Evolutionary conservation across 1,284 basidiomycete genomes (phyloP), one percentile per base, ranked within the genome.

Genomic region (Stereum hirsutum): DNA sequence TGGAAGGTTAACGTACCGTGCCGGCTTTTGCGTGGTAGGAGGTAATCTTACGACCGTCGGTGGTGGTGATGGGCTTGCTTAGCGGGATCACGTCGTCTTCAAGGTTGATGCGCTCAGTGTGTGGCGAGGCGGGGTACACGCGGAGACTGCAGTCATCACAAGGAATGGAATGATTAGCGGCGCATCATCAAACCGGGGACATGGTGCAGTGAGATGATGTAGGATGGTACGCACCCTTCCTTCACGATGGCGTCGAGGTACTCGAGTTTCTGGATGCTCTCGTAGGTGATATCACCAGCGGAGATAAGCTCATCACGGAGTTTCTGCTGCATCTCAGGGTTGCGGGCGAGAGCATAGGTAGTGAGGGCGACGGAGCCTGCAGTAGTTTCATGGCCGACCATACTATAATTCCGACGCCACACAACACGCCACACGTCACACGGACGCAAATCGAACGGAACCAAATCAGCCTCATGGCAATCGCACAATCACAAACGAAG

Each of bases 181-280:
- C 6, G 26, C 24, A 21, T 10, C 5, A 6, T 24, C n/a, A 12
- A 1, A 20, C n/a, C n/a, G n/a, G n/a, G n/a, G n/a, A n/a, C n/a
- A n/a, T n/a, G n/a, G n/a, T n/a, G n/a, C n/a, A n/a, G n/a, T n/a
- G n/a, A n/a, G n/a, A 14, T 5, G n/a, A 43, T 32, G 11, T n/a
- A 15, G 21, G 43, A 40, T 8, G 35, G 5, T 26, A 31, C 34
- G 24, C 26, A 49, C 46, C 35, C 42, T 40, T 48, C 42, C 37
- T 57, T 57, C 39, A 54, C 37, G 19, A 62, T 57, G 5, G 57
- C 57, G 30, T 59, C 58, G 7, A 62, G 49, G 42, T 55, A 57
- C 1, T 56, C 57, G 21, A 60, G 49, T 19, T 51, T 54, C 45
- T 50, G 50, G 41, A 55, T 50, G 37, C 61, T 56, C 14, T 60